These are phyloP conservation scores for Fusarium veterinarium DNA, from an alignment of 2,329 filamentous ascomycete species.

Conservation along the genomic window DNA sequence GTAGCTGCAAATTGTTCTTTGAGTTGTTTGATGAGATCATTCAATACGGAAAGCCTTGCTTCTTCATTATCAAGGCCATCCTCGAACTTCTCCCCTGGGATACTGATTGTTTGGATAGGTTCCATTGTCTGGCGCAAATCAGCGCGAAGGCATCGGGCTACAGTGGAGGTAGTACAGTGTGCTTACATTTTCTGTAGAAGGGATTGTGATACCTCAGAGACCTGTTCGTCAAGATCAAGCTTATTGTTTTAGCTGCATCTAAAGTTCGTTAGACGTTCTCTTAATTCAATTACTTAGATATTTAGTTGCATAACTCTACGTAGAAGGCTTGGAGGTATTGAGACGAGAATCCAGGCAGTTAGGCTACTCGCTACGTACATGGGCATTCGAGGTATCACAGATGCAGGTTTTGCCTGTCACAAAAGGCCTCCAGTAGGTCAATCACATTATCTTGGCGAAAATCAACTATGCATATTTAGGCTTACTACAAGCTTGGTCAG, in stretches of 20 bases:
- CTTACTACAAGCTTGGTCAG: background rate
- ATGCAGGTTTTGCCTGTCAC: no score
- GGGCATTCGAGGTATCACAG: no score
- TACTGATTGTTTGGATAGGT: background rate
- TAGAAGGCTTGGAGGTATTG: no score
- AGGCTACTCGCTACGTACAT: background rate
- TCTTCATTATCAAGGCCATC: no score
- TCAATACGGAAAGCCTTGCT: background rate
- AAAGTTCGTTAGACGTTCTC: background rate
- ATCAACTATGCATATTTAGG: background rate
- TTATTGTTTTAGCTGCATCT: background rate
- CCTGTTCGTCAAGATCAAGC: background rate
- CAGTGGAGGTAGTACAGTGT: rapidly evolving
- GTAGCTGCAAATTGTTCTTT: rapidly evolving
- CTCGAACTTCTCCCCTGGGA: background rate
- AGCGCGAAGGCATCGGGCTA: rapidly evolving
- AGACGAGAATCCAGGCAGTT: background rate
- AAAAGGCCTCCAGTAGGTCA: rapidly evolving
- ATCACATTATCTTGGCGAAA: background rate
- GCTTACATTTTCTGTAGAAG: rapidly evolving
- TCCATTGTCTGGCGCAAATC: background rate
- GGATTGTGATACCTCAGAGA: background rate
- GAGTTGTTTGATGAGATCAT: background rate
- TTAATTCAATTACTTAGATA: no score
- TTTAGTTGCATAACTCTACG: no score